Base-by-base conservation (phyloP, 495 filamentous ascomycete genomes). In the Darksidea phi region DNA sequence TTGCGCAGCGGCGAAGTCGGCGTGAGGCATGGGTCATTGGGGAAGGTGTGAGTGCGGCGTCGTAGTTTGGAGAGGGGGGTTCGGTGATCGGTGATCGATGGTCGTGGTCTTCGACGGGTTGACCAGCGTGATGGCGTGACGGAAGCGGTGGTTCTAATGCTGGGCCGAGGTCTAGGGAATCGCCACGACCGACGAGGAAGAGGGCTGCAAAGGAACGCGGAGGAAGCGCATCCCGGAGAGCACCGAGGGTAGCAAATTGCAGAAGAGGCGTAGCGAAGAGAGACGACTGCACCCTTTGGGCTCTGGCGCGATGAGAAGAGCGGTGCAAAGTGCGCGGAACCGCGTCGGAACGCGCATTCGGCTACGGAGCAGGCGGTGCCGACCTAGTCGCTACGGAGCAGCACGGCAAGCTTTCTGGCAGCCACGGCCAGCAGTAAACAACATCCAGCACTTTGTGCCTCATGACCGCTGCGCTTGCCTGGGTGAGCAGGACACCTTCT, bases 1-100 rank as follows among this genome's bases (percentile, higher is more conserved):
- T 75, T 96, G 91, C 57, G 91, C 91, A 64, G 85, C 84, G 72
- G 88, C 86, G 72, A 96, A 96, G 64, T 90, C 86, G 68, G 86
- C 79, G 52, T 84, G 84, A 71, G 82, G 84, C 87, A 91, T 91
- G 75, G 55, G 48, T 43, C 63, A 66, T 69, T 48, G 34, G 10
- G 34, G 15, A 18, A 32, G 48, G 20, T 32, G 28, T 32, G 28
- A 3, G 28, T 32, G 28, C 10, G 28, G n/a, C n/a, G n/a, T n/a
- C 28, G 28, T 32, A 10, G 28, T 4, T 32, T 3, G 28, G 28
- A 32, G 3, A 10, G 28, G 10, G 28, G n/a, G n/a, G n/a, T n/a
- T n/a, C n/a, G n/a, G n/a, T n/a, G n/a, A n/a, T n/a, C n/a, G n/a
- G n/a, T n/a, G n/a, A n/a, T n/a, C n/a, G n/a, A n/a, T n/a, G n/a